Conservation (phyloP, 2,329 filamentous ascomycete genomes). For the Fusarium oligoseptatum region DNA sequence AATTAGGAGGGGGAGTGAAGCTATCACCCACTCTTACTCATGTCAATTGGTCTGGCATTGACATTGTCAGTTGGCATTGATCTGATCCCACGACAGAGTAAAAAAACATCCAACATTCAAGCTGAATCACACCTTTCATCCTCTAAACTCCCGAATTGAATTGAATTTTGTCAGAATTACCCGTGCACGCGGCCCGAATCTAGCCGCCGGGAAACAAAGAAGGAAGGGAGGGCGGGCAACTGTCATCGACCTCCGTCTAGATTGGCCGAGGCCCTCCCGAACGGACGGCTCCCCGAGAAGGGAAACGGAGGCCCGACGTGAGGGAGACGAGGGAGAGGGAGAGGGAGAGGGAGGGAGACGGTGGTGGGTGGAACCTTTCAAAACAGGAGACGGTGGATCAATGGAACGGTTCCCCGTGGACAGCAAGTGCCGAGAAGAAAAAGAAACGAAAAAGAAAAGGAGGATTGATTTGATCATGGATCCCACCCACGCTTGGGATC, state of each 20-base stretch:
- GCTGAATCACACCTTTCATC: background rate
- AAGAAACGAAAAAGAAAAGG: conserved; percentile 20
- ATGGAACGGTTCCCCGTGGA: conserved; percentile 33
- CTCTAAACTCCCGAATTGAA: conserved; percentile 15
- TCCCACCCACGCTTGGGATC: background rate
- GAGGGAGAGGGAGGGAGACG: background rate
- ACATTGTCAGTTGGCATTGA: conserved; percentile 6
- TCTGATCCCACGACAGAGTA: background rate
- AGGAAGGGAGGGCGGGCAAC: background rate
- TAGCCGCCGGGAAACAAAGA: conserved; percentile 32
- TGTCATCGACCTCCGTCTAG: conserved; percentile 7
- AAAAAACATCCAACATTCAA: background rate
- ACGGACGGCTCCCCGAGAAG: conserved; percentile 10
- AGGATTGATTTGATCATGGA: background rate
- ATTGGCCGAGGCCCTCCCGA: conserved; percentile 26
- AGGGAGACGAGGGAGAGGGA: background rate
- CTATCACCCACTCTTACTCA: conserved; percentile 33
- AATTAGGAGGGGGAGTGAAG: conserved; percentile 39
- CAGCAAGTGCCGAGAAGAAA: conserved; percentile 24
- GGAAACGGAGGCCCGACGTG: conserved; percentile 35
- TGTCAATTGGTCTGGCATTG: conserved; percentile 5
- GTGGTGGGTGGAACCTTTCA: background rate
- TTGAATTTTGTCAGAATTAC: conserved; percentile 19
- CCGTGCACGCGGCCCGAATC: conserved; percentile 44
- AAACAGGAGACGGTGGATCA: conserved; percentile 34